Base-by-base conservation (phyloP, 805 yeast species). In the Cyberlindnera galapagoensis region DNA sequence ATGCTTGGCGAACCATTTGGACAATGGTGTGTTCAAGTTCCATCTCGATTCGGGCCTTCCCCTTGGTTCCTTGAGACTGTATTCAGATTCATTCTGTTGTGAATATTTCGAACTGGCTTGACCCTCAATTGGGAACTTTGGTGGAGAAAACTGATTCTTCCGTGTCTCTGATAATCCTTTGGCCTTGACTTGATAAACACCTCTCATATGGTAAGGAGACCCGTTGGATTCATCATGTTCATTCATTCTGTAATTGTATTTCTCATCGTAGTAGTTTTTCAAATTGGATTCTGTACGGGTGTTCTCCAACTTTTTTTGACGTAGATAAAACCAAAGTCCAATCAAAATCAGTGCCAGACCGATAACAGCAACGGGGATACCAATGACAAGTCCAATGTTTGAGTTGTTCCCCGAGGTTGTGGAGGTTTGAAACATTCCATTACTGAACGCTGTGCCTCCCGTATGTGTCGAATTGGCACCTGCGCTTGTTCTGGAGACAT, bases 1-100 rank as follows among this genome's bases (percentile, higher is more conserved):
- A 8, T 39, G 43, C 31, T 43, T 49, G 7, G 36, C 43, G 31
- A 51, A 51, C 55, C 55, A 51, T 24, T 31, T 47, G 20, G 51
- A 47, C 23, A 51, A 25, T 11, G 56, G 56, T 4, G 54, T 44
- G 29, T 39, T 46, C 24, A 49, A 18, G 25, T 33, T 39, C 54
- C 52, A 49, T 8, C 35, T 49, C 5, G 49, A 34, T 17, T 25
- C 28, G 2, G 38, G 30, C 3, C 35, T 35, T 4, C 31, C 28
- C 3, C 21, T 41, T 3, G 47, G 44, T 7, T 39, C 46, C 23
- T 46, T 42, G 21, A 47, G 24, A 12, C 52, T 45, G 6, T 34
- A 23, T 26, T 44, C 44, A 4, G 51, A 47, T 22, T 25, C 28
- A 26, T 15, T 28, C 26, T 21, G 15, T 9, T 18, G 18, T 11